These are phyloP conservation scores for Cucumis sativus DNA, from an alignment of 306 rosid species.

Conservation along the genomic window DNA sequence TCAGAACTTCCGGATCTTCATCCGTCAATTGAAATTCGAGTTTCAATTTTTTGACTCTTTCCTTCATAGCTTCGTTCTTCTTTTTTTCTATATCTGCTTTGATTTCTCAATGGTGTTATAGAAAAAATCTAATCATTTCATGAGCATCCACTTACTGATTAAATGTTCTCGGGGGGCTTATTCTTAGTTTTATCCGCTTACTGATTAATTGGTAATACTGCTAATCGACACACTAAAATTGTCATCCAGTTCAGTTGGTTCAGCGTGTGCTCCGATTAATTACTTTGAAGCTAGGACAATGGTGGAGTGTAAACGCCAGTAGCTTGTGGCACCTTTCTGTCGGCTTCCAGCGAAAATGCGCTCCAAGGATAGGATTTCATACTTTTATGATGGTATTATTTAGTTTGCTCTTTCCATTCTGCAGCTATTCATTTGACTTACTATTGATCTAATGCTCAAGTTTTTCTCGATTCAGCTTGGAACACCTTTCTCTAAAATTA, in stretches of 20 bases:
- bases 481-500: not conserved
- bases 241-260: not conserved
- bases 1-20: not conserved
- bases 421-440: not conserved
- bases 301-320: not conserved
- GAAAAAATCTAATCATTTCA: too few relatives aligned
- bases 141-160: too few relatives aligned
- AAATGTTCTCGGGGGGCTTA: not conserved
- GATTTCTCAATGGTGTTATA: not conserved
- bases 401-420: not conserved
- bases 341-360: slow-evolving; percentile 33
- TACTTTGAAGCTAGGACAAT: not conserved
- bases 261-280: not conserved
- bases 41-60: not conserved
- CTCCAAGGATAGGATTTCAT: slow-evolving; percentile 82
- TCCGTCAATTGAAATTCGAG: not conserved
- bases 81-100: too few relatives aligned
- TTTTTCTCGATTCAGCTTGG: not conserved
- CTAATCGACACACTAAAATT: not conserved
- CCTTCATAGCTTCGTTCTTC: too few relatives aligned
- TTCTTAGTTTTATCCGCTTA: not conserved
- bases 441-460: not conserved
- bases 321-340: not conserved
- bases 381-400: slow-evolving; percentile 75
- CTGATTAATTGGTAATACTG: not conserved